phyloP scores from a whole-genome alignment of 1,284 basidiomycete genomes.

The Abortiporus biennis region DNA sequence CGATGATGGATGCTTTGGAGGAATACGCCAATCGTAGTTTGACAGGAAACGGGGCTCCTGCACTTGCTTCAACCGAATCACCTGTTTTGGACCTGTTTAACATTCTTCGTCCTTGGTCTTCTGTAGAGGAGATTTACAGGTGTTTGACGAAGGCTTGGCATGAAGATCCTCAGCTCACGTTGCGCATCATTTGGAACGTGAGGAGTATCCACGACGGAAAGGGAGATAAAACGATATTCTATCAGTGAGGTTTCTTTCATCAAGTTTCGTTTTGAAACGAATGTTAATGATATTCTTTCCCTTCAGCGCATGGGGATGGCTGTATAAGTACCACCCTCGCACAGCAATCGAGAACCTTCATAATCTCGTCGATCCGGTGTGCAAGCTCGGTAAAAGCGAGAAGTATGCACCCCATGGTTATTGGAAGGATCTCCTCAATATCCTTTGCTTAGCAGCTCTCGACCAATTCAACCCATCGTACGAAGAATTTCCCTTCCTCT shows the following conservation, averaged over 20 bases:
- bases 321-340: constrained; percentile 56
- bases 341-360: constrained; percentile 55
- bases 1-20: constrained; percentile 48
- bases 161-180: constrained; percentile 43
- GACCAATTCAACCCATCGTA: constrained; percentile 34
- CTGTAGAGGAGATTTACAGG: constrained; percentile 20
- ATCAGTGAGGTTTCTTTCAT: constrained; percentile 27
- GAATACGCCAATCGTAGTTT: constrained; percentile 31
- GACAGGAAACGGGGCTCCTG: constrained; percentile 41
- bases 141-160: constrained; percentile 43
- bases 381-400: constrained; percentile 22
- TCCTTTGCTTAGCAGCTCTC: constrained; percentile 46
- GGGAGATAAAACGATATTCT: constrained; percentile 47
- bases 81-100: constrained; percentile 49
- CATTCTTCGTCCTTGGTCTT: constrained; percentile 24
- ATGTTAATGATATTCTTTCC: not conserved
- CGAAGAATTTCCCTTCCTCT: constrained; percentile 25
- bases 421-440: constrained; percentile 65
- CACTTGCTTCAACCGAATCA: constrained; percentile 41
- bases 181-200: constrained; percentile 55
- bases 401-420: constrained; percentile 44
- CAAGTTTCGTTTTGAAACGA: not conserved
- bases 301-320: constrained; percentile 49
- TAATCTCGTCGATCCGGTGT: constrained; percentile 42
- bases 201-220: constrained; percentile 62